Percentiles rank a stretch among this genome's conserved stretches.
These are phyloP conservation scores for Harrya chromipes DNA, from an alignment of 768 basidiomycete genomes.

Conservation along the genomic window DNA sequence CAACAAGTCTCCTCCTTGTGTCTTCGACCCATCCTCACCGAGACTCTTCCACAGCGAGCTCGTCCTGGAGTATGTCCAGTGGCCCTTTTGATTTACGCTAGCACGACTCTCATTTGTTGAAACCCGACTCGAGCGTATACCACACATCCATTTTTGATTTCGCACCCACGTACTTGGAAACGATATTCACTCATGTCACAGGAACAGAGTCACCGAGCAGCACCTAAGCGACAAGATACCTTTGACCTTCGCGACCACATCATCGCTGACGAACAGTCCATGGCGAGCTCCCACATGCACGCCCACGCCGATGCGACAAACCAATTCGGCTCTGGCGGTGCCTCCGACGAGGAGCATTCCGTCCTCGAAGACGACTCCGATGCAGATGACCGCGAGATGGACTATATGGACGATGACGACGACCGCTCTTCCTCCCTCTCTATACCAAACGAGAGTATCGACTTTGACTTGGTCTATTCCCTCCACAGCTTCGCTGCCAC, in stretches of 20 bases:
- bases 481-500: slow-evolving; percentile 96
- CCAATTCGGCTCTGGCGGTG: slow-evolving; percentile 28
- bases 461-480: slow-evolving; percentile 91
- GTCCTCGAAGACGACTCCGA: slow-evolving; percentile 86
- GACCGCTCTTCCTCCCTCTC: slow-evolving; percentile 80
- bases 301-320: slow-evolving; percentile 47
- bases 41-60: slow-evolving; percentile 12
- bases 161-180: not conserved
- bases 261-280: slow-evolving; percentile 49
- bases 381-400: slow-evolving; percentile 60
- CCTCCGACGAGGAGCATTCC: slow-evolving; percentile 76
- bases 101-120: not conserved
- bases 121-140: too few species aligned
- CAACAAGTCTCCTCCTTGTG: not conserved
- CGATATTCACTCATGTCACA: slow-evolving; percentile 23
- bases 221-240: slow-evolving; percentile 51
- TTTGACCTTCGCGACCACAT: slow-evolving; percentile 72
- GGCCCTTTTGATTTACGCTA: slow-evolving; percentile 1
- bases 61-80: slow-evolving; percentile 18
- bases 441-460: slow-evolving; percentile 88
- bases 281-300: slow-evolving; percentile 42
- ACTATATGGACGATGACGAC: slow-evolving; percentile 71
- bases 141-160: slow-evolving; percentile 1
- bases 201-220: slow-evolving; percentile 19
- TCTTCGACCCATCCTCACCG: slow-evolving; percentile 3